These are phyloP conservation scores for Fusarium armeniacum DNA, from an alignment of 2,329 filamentous ascomycete genomes.

Conservation along the genomic window DNA sequence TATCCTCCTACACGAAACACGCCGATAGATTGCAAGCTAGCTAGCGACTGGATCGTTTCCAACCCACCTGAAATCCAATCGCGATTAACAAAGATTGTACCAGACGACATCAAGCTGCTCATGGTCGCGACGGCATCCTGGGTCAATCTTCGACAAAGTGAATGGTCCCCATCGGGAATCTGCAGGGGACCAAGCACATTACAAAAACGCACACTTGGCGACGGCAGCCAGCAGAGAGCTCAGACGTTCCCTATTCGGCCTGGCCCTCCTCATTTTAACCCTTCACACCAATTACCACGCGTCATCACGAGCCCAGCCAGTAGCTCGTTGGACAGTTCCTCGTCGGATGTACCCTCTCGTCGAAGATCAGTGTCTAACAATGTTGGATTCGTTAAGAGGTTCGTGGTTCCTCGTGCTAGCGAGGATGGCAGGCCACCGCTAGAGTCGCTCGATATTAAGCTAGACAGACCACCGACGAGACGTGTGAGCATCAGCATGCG, in stretches of 20 bases:
- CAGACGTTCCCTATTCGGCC: constrained; percentile 43
- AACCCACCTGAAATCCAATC: constrained; percentile 48
- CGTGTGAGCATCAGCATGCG: constrained; percentile 50
- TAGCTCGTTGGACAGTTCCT: constrained; percentile 33
- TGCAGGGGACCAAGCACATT: constrained; percentile 49
- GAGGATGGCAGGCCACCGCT: constrained; percentile 46
- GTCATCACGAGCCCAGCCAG: constrained; percentile 39
- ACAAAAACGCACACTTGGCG: constrained; percentile 47
- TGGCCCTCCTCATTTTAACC: constrained; percentile 34
- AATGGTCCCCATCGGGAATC: constrained; percentile 54
- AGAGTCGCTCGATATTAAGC: constrained; percentile 39
- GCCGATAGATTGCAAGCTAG: constrained; percentile 43
- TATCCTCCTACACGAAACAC: constrained; percentile 62
- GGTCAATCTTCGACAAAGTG: constrained; percentile 56
- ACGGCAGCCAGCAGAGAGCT: constrained; percentile 36
- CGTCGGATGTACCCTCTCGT: constrained; percentile 40
- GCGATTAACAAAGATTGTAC: constrained; percentile 51
- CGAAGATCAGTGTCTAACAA: constrained; percentile 48
- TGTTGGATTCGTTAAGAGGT: constrained; percentile 46
- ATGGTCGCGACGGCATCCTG: constrained; percentile 58
- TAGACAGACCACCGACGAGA: constrained; percentile 46
- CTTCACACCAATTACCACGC: constrained; percentile 33
- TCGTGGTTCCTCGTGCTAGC: constrained; percentile 45
- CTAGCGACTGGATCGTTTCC: constrained; percentile 42
- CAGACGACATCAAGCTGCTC: constrained; percentile 54